Evolutionary conservation across 2,329 filamentous ascomycete genomes (phyloP).

Genomic region (Fusarium phyllophilum): DNA sequence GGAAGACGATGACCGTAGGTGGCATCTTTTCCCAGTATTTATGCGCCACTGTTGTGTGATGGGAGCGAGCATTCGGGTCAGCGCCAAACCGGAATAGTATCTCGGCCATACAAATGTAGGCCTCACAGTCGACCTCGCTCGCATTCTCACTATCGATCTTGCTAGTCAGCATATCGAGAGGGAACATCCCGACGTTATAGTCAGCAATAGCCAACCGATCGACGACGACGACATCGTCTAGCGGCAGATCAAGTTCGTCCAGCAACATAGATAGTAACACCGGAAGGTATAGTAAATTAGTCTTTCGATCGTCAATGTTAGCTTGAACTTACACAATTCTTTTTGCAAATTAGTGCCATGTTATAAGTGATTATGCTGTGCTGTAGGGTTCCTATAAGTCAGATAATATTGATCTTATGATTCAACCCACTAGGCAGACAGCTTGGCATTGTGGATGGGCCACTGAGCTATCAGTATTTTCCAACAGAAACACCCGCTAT

Average conservation of each 20-base stretch:
- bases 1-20: no score
- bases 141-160: no score
- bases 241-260: not conserved
- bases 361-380: not conserved
- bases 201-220: slow-evolving; percentile 43
- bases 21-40: no score
- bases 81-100: no score
- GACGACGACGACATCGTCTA: slow-evolving; percentile 32
- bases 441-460: not conserved
- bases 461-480: not conserved
- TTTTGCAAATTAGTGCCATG: not conserved
- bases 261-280: not conserved
- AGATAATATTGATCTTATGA: not conserved
- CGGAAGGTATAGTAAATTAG: not conserved
- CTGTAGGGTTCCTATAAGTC: not conserved
- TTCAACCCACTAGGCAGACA: not conserved
- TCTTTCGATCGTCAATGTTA: not conserved
- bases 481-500: not conserved
- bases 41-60: no score
- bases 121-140: no score
- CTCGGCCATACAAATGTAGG: no score
- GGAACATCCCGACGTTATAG: no score
- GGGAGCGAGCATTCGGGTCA: no score
- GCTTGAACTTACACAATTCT: not conserved
- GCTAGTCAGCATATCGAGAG: no score